Percentiles rank a stretch among this genome's conserved stretches.
Evolutionary conservation across 2,329 filamentous ascomycete species (phyloP).

Genomic region (Apiospora marii): DNA sequence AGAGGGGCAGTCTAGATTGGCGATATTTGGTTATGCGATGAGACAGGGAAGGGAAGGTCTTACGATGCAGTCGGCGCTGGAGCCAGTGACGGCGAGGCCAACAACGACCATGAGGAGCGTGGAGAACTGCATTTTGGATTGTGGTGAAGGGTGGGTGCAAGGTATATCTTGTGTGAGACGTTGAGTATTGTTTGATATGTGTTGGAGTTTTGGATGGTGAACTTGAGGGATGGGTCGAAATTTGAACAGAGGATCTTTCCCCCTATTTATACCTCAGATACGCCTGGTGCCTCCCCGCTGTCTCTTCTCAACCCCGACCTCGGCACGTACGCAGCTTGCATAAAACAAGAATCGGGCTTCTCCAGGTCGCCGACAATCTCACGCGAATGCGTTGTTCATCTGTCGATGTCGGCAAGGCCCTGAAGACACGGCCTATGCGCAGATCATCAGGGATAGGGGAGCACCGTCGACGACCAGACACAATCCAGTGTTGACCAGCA

Average conservation of each 20-base stretch:
- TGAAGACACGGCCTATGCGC: not conserved
- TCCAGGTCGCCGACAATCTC: not conserved
- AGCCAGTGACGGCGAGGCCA: slow-evolving; percentile 12
- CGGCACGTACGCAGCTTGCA: not conserved
- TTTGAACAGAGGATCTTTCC: not conserved
- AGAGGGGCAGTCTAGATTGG: not conserved
- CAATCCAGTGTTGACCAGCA: not conserved
- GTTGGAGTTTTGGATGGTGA: not conserved
- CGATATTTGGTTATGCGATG: not conserved
- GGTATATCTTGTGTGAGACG: not conserved
- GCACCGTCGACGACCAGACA: not conserved
- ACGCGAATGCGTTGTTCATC: not conserved
- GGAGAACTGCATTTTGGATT: slow-evolving; percentile 12
- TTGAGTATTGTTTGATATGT: not conserved
- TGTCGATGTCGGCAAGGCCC: not conserved
- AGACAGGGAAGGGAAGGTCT: not conserved
- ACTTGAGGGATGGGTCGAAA: not conserved
- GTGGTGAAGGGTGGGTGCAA: not conserved
- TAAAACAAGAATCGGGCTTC: not conserved
- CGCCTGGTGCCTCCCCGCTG: rapidly evolving
- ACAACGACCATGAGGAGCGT: slow-evolving; percentile 8
- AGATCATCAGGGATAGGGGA: not conserved
- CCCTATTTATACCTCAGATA: not conserved
- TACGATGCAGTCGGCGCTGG: slow-evolving; percentile 13
- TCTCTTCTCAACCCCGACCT: not conserved